A percentile compares a stretch with the other conserved stretches of the same genome.
These are phyloP conservation scores for Boletus vermiculosoides DNA, from an alignment of 768 basidiomycete genomes.

Conservation along the genomic window DNA sequence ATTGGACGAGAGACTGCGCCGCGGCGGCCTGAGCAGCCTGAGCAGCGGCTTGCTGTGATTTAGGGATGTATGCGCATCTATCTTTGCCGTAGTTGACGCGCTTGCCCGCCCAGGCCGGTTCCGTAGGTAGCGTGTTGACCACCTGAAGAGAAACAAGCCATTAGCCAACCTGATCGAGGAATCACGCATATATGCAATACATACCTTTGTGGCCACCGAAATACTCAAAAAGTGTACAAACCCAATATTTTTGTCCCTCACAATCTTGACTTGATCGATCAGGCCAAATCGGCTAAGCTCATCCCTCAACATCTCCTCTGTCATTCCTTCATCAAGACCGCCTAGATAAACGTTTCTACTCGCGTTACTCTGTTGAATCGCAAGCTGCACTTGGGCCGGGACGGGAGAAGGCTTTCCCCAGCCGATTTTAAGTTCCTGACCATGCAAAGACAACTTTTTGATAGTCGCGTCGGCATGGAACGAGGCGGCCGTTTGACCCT, in stretches of 20 bases:
- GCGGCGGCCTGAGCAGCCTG: slow-evolving; percentile 87
- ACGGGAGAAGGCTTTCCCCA: slow-evolving; percentile 97
- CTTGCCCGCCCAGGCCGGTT: slow-evolving; percentile 92
- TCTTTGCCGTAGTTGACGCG: slow-evolving; percentile 99
- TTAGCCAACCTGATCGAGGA: not conserved
- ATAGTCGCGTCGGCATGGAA: slow-evolving; percentile 97
- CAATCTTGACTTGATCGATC: slow-evolving; percentile 99
- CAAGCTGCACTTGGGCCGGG: slow-evolving; percentile 78
- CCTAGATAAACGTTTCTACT: slow-evolving; percentile 97
- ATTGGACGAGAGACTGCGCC: slow-evolving; percentile 64
- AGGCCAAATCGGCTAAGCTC: slow-evolving; percentile 91
- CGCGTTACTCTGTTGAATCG: slow-evolving; percentile 90
- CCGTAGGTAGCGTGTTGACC: slow-evolving; percentile 87
- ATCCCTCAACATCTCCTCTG: slow-evolving; percentile 89
- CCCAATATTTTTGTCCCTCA: slow-evolving; percentile 97
- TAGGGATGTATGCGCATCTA: slow-evolving; percentile 96
- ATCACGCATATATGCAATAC: slow-evolving; percentile 19
- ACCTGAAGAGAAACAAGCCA: slow-evolving; percentile 52
- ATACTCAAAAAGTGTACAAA: slow-evolving; percentile 99
- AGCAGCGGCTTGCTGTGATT: slow-evolving; percentile 87
- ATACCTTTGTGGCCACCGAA: slow-evolving; percentile 89
- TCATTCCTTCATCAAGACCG: slow-evolving; percentile 84
- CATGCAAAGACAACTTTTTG: slow-evolving; percentile 90
- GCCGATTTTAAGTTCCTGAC: slow-evolving; percentile 96
- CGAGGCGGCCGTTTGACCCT: slow-evolving; percentile 87